Conservation (phyloP, 2,329 filamentous ascomycete species). For the Fusarium hainanense region DNA sequence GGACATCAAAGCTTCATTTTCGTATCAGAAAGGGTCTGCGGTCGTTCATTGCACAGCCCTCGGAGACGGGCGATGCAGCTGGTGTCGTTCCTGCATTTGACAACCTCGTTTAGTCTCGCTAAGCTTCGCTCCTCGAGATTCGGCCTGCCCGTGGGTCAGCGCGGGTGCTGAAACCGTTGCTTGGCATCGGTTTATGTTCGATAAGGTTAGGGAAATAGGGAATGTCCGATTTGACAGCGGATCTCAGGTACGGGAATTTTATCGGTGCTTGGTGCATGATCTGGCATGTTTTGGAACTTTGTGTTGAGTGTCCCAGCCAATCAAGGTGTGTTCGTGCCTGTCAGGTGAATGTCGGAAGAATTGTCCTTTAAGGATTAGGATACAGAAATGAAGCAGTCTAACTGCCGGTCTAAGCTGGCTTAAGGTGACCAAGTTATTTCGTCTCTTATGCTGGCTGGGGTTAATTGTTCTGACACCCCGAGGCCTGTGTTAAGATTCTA, state of each 20-base stretch:
- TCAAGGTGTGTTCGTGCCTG: fast-evolving
- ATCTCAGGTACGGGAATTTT: background rate
- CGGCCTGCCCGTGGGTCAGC: background rate
- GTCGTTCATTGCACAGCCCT: background rate
- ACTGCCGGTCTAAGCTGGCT: too few species aligned
- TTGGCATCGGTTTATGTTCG: background rate
- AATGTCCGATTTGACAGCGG: background rate
- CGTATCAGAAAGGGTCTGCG: fast-evolving
- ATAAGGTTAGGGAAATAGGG: background rate
- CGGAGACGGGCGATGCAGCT: background rate
- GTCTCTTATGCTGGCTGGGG: too few species aligned
- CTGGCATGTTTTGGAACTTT: background rate
- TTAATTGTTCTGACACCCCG: too few species aligned
- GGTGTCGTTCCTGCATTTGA: background rate
- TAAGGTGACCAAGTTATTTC: too few species aligned
- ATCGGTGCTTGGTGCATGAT: background rate
- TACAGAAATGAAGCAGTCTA: too few species aligned
- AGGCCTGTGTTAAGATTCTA: too few species aligned
- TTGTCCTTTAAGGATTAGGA: too few species aligned
- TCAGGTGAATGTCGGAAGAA: too few species aligned
- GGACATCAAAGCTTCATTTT: background rate
- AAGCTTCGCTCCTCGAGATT: background rate
- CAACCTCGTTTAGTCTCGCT: constrained; percentile 14
- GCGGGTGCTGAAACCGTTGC: background rate
- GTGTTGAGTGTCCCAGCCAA: background rate